These are phyloP conservation scores for Postia placenta DNA, from an alignment of 768 basidiomycete genomes.

Conservation along the genomic window DNA sequence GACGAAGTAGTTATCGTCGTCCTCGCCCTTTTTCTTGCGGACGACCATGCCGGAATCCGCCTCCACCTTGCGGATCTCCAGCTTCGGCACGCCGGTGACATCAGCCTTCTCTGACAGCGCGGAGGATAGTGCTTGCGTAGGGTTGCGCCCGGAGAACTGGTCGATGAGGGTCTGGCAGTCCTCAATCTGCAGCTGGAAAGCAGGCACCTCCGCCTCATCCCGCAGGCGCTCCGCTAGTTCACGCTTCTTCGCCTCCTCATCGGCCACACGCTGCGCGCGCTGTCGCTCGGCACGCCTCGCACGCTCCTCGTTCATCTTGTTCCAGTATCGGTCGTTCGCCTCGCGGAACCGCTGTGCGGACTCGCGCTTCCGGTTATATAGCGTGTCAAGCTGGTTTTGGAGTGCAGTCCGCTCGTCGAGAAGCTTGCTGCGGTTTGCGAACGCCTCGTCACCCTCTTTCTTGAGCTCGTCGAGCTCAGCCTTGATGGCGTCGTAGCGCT, in stretches of 20 bases:
- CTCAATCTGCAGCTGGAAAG: conserved; percentile 90
- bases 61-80: conserved; percentile 85
- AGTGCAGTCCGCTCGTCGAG: conserved; percentile 81
- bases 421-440: conserved; percentile 73
- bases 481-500: conserved; percentile 77
- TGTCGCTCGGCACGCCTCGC: conserved; percentile 74
- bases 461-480: conserved; percentile 82
- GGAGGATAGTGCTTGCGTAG: conserved; percentile 35
- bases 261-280: conserved; percentile 68
- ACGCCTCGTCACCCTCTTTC: conserved; percentile 80
- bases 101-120: conserved; percentile 34
- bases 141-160: conserved; percentile 65
- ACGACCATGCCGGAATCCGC: conserved; percentile 49
- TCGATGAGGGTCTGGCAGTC: conserved; percentile 94
- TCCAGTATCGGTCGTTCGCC: conserved; percentile 75
- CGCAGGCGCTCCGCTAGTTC: conserved; percentile 75
- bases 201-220: conserved; percentile 87
- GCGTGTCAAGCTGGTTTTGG: conserved; percentile 59
- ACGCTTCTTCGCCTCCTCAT: conserved; percentile 73
- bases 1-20: conserved; percentile 76
- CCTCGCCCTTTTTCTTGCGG: conserved; percentile 91
- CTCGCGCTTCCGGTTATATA: conserved; percentile 76
- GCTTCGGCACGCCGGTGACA: conserved; percentile 64
- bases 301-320: conserved; percentile 84
- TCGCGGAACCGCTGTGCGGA: conserved; percentile 68